phyloP scores from a whole-genome alignment of 345 rosid species.

The Litchi chinensis region DNA sequence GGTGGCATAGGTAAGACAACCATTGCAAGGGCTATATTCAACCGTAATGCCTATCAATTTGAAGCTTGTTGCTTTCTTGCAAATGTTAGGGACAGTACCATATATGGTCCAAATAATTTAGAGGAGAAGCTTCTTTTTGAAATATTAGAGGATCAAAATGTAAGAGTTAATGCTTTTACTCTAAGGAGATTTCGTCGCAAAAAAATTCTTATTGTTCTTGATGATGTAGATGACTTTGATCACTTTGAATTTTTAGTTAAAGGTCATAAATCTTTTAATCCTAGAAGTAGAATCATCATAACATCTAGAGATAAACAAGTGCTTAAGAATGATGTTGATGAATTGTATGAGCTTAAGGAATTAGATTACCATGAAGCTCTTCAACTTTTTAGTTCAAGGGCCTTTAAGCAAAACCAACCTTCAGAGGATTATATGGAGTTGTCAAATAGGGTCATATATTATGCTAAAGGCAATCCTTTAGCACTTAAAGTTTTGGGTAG shows the following conservation, averaged over 20 bases:
- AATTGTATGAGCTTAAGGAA: neutral
- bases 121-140: constrained; percentile 12
- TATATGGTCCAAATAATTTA: neutral
- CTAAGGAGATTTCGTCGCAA: neutral
- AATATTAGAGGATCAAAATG: neutral
- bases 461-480: neutral
- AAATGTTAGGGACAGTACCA: constrained; percentile 30
- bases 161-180: neutral
- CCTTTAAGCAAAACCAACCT: neutral
- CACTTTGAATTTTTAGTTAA: neutral
- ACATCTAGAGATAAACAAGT: constrained; percentile 19
- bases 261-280: neutral
- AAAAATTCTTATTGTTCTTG: constrained; percentile 20
- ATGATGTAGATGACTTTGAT: constrained; percentile 10
- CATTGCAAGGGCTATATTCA: constrained; percentile 34
- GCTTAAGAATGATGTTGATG: neutral
- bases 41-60: constrained; percentile 24
- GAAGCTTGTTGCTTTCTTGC: constrained; percentile 33
- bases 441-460: neutral
- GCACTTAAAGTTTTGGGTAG: constrained; percentile 10
- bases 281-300: constrained; percentile 17
- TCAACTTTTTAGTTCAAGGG: constrained; percentile 4
- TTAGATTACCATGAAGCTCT: constrained; percentile 1
- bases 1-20: constrained; percentile 44
- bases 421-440: neutral